Evolutionary conservation across 805 yeast species (phyloP).

Genomic region (Sugiyamaella chiloensis): DNA sequence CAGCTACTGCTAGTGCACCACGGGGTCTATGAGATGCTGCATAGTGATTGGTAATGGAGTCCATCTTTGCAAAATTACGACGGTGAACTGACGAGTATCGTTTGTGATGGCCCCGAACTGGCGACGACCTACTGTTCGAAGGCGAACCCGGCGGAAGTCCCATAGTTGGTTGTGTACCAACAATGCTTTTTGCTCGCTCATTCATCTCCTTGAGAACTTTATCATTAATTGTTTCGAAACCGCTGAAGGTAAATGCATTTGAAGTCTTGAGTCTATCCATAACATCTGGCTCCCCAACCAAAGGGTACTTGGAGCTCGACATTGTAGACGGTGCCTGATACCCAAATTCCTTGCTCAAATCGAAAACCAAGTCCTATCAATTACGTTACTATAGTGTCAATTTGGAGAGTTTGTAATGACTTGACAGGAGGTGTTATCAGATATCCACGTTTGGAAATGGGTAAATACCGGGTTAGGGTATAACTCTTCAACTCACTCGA

Average conservation of each 20-base stretch:
- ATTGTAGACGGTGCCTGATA: background rate
- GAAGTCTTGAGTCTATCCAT: constrained; percentile 15
- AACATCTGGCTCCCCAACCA: background rate
- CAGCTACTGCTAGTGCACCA: background rate
- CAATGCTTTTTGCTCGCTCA: constrained; percentile 28
- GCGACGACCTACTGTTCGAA: background rate
- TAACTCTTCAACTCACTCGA: too few species aligned
- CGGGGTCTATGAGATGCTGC: constrained; percentile 7
- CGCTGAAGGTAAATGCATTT: constrained; percentile 22
- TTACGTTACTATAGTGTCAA: too few species aligned
- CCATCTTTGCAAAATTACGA: constrained; percentile 28
- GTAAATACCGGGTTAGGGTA: background rate
- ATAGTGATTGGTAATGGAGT: constrained; percentile 23
- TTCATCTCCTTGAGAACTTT: constrained; percentile 35
- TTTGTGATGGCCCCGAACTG: constrained; percentile 9
- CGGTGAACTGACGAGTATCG: constrained; percentile 28
- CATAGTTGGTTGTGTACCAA: constrained; percentile 1
- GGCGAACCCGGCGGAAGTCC: constrained; percentile 15
- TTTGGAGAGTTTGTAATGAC: too few species aligned
- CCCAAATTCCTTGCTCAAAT: background rate
- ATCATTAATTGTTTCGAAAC: constrained; percentile 35
- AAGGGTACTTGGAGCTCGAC: background rate
- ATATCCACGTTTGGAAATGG: background rate
- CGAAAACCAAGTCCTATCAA: background rate
- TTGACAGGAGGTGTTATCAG: constrained; percentile 4